These are phyloP conservation scores for Ensete ventricosum DNA, from an alignment of 176 grass and related monocot species.

Conservation along the genomic window DNA sequence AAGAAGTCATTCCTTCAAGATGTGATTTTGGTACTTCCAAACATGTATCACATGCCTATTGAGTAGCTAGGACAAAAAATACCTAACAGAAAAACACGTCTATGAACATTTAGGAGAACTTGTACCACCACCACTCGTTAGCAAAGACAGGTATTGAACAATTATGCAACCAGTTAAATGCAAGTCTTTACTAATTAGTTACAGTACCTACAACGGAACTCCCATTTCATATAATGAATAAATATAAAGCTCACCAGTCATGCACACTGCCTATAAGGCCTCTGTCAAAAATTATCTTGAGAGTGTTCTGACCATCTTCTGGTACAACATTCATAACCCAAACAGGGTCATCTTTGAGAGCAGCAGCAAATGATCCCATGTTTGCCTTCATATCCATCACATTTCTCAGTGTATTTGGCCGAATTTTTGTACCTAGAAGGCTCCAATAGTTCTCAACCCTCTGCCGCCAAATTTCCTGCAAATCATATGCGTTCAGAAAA, in stretches of 20 bases:
- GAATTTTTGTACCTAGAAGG: slow-evolving; percentile 61
- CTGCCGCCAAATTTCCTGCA: slow-evolving; percentile 89
- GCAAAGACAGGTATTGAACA: no score
- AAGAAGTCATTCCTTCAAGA: not conserved
- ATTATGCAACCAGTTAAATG: no score
- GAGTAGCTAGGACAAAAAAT: not conserved
- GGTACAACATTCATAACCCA: slow-evolving; percentile 96
- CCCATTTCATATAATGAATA: not conserved
- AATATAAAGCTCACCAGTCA: slow-evolving; percentile 55
- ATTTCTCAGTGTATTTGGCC: slow-evolving; percentile 69
- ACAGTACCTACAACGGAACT: not conserved
- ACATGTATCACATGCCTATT: not conserved
- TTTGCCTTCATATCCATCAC: slow-evolving; percentile 99
- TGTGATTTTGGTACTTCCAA: not conserved
- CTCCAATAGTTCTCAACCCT: slow-evolving; percentile 84
- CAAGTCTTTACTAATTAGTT: no score
- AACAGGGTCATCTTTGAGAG: slow-evolving; percentile 80
- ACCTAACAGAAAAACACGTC: no score
- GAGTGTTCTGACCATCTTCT: slow-evolving; percentile 82
- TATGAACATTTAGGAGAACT: no score
- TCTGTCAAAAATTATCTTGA: slow-evolving; percentile 92
- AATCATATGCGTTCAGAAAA: slow-evolving; percentile 21
- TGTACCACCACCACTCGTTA: no score
- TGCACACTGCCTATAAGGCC: slow-evolving; percentile 76
- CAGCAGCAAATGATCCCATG: slow-evolving; percentile 86